These are phyloP conservation scores for Kickxella alabastrina DNA, from an alignment of 192 early-diverging fungal species.

Conservation along the genomic window DNA sequence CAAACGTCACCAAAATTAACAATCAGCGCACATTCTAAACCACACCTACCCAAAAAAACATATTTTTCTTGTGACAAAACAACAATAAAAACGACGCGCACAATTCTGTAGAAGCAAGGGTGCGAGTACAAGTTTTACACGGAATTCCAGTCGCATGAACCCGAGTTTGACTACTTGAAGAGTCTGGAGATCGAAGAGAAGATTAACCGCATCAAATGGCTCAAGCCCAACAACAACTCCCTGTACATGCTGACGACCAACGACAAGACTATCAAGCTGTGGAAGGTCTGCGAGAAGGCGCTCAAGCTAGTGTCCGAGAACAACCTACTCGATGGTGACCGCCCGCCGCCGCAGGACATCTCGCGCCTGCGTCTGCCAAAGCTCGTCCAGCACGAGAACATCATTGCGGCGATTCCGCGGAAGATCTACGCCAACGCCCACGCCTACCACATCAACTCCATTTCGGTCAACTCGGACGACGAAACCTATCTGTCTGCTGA, in stretches of 20 bases:
- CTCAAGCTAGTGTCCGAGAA: conserved; percentile 93
- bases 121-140: conserved; percentile 99
- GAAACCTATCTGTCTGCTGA: conserved; percentile 98
- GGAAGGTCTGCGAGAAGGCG: conserved; percentile 99
- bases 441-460: conserved; percentile 99
- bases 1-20: too few species aligned
- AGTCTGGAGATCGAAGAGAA: conserved; percentile 99
- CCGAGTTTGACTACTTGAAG: conserved; percentile 99
- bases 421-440: conserved; percentile 98
- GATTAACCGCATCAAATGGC: conserved; percentile 99
- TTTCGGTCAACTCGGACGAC: conserved; percentile 97
- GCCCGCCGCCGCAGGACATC: conserved; percentile 45
- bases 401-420: conserved; percentile 90
- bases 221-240: conserved; percentile 90
- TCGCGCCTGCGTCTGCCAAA: conserved; percentile 71
- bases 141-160: conserved; percentile 99
- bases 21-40: too few species aligned
- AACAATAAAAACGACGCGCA: too few species aligned
- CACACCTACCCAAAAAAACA: too few species aligned
- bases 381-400: conserved; percentile 90
- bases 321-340: conserved; percentile 71
- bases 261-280: conserved; percentile 99
- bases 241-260: conserved; percentile 98
- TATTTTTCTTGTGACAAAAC: background rate
- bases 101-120: conserved; percentile 87